Evolutionary conservation across 2,329 filamentous ascomycete species (phyloP).

Genomic region (Alternaria triticimaculans): DNA sequence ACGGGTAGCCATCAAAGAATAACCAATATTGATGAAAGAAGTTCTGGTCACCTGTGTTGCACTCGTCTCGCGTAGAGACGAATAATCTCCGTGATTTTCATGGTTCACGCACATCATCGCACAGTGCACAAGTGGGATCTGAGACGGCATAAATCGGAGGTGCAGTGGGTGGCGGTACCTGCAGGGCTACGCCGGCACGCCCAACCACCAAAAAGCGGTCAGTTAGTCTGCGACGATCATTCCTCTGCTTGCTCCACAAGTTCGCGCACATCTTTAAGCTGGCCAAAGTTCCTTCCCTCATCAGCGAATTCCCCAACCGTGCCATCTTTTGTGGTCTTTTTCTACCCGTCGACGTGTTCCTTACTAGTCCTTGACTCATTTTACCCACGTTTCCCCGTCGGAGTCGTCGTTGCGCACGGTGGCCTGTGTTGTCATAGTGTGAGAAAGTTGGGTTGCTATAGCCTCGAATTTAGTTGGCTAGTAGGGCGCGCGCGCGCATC

Average conservation of each 20-base stretch:
- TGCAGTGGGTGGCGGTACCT: conserved; percentile 19
- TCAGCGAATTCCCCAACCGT: conserved; percentile 23
- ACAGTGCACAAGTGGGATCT: conserved; percentile 16
- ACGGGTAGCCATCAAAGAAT: not conserved
- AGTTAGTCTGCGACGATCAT: conserved; percentile 25
- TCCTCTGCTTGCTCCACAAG: conserved; percentile 30
- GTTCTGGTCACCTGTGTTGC: not conserved
- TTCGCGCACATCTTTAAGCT: conserved; percentile 28
- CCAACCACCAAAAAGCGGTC: conserved; percentile 32
- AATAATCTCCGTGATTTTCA: conserved; percentile 1
- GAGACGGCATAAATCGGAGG: conserved; percentile 8
- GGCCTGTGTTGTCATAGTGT: not conserved
- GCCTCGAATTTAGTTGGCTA: not conserved
- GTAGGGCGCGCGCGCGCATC: not conserved
- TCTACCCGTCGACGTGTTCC: conserved; percentile 4
- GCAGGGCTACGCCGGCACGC: conserved; percentile 22
- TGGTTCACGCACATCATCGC: conserved; percentile 32
- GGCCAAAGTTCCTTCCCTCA: conserved; percentile 9
- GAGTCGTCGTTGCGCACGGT: not conserved
- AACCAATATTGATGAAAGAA: not conserved
- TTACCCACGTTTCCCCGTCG: not conserved
- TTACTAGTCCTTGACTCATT: not conserved
- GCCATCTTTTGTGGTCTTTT: conserved; percentile 6
- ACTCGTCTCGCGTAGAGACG: not conserved
- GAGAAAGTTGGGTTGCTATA: not conserved